Evolutionary conservation across 768 basidiomycete species (phyloP).

Genomic region (Russula sp.): DNA sequence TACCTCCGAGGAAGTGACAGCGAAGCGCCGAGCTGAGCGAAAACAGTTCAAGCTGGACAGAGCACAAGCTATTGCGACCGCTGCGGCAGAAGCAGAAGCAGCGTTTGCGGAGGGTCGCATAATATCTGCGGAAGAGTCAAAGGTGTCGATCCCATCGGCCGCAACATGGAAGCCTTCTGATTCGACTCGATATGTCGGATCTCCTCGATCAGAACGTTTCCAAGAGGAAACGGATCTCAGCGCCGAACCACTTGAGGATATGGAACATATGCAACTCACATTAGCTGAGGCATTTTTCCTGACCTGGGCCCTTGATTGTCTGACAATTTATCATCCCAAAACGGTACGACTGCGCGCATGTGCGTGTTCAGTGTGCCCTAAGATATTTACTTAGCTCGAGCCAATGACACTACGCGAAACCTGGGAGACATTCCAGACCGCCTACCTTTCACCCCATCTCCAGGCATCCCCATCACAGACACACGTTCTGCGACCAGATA

Average conservation of each 20-base stretch:
- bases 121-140: constrained; percentile 55
- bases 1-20: constrained; percentile 90
- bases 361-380: background rate
- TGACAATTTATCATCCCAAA: constrained; percentile 62
- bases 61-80: constrained; percentile 80
- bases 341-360: constrained; percentile 50
- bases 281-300: constrained; percentile 90
- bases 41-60: constrained; percentile 92
- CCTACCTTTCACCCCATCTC: constrained; percentile 45
- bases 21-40: constrained; percentile 80
- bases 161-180: constrained; percentile 70
- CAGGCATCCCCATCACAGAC: constrained; percentile 31
- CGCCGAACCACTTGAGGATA: constrained; percentile 58
- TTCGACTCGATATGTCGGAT: constrained; percentile 30
- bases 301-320: constrained; percentile 77
- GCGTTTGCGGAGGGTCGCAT: constrained; percentile 73
- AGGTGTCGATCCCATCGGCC: constrained; percentile 63
- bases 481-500: constrained; percentile 62
- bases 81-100: constrained; percentile 74
- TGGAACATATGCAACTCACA: constrained; percentile 90
- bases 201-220: constrained; percentile 24
- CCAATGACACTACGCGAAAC: constrained; percentile 55
- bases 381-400: constrained; percentile 43
- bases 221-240: constrained; percentile 42
- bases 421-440: constrained; percentile 62